These are phyloP conservation scores for Calocybe gambosa DNA, from an alignment of 1,284 basidiomycete species.

Conservation along the genomic window DNA sequence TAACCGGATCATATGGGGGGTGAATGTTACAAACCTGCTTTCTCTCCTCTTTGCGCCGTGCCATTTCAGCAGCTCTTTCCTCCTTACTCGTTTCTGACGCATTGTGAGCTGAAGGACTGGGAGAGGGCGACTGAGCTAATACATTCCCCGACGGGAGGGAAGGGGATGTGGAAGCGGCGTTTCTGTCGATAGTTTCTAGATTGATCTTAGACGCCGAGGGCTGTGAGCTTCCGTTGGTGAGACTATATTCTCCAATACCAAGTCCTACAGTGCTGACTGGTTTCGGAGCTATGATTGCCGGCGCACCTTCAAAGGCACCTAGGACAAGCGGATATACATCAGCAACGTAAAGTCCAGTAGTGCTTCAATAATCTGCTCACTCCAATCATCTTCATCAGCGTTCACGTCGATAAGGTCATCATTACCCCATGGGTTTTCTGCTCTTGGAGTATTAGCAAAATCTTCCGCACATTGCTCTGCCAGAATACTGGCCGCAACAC, in stretches of 20 bases:
- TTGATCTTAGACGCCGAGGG: neutral
- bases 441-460: conserved; percentile 39
- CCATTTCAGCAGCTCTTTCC: conserved; percentile 87
- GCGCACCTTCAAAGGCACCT: conserved; percentile 82
- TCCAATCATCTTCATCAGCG: conserved; percentile 90
- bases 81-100: conserved; percentile 64
- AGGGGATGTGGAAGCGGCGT: conserved; percentile 16
- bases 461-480: conserved; percentile 56
- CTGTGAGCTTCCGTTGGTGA: conserved; percentile 3
- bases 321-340: neutral
- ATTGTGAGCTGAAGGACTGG: conserved; percentile 21
- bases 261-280: conserved; percentile 15
- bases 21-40: conserved; percentile 51
- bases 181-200: conserved; percentile 5
- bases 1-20: neutral
- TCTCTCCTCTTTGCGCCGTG: conserved; percentile 80
- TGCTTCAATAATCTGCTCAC: conserved; percentile 36
- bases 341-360: neutral
- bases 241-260: conserved; percentile 8
- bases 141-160: conserved; percentile 12
- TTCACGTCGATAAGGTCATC: conserved; percentile 88
- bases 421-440: conserved; percentile 60
- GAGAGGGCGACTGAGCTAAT: conserved; percentile 1
- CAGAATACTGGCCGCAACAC: conserved; percentile 27
- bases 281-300: conserved; percentile 20